Evolutionary conservation across 2,329 filamentous ascomycete species (phyloP).

Genomic region (Aspergillus ustus): DNA sequence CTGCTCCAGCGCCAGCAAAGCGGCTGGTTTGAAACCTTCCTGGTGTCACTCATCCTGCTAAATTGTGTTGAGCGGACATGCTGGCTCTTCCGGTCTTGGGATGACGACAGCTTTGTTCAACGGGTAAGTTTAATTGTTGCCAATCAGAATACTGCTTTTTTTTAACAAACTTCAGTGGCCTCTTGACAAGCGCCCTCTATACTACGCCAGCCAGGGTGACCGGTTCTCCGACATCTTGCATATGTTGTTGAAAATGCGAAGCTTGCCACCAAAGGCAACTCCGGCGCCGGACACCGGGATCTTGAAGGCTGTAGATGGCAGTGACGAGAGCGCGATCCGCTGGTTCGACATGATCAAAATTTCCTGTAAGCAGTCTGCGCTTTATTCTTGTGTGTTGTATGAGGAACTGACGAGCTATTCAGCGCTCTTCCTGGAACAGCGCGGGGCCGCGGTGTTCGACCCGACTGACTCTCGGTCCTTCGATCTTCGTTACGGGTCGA

Average conservation of each 20-base stretch:
- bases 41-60: slow-evolving; percentile 63
- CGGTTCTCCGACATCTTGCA: slow-evolving; percentile 62
- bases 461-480: slow-evolving; percentile 46
- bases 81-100: slow-evolving; percentile 61
- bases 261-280: slow-evolving; percentile 47
- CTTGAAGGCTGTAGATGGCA: slow-evolving; percentile 43
- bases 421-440: slow-evolving; percentile 46
- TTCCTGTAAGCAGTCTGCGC: slow-evolving; percentile 38
- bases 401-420: background rate
- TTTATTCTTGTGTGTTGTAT: no score
- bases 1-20: slow-evolving; percentile 62
- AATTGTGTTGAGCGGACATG: slow-evolving; percentile 65
- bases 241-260: slow-evolving; percentile 63
- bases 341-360: slow-evolving; percentile 51
- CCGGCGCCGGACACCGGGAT: slow-evolving; percentile 44
- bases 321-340: slow-evolving; percentile 41
- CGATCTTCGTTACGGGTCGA: slow-evolving; percentile 45
- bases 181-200: slow-evolving; percentile 56
- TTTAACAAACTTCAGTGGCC: slow-evolving; percentile 51
- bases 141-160: background rate
- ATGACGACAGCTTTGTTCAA: slow-evolving; percentile 44
- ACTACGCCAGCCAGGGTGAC: slow-evolving; percentile 61
- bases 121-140: slow-evolving; percentile 33
- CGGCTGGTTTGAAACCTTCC: slow-evolving; percentile 62
- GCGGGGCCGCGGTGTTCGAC: slow-evolving; percentile 44